Evolutionary conservation across 1,284 basidiomycete species (phyloP).

Genomic region (Apiotrichum akiyoshidainum): DNA sequence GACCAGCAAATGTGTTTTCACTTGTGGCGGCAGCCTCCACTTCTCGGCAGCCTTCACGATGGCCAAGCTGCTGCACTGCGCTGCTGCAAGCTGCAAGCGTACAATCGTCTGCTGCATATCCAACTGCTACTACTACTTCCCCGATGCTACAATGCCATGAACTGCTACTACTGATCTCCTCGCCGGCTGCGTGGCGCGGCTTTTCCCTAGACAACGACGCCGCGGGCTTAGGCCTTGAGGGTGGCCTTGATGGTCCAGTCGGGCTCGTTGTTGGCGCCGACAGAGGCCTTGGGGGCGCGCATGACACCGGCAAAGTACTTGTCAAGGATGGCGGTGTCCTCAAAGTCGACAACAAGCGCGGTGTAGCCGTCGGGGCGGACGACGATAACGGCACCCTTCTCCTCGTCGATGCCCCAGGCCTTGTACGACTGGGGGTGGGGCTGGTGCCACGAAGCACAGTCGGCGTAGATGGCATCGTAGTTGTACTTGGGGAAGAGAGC

Average conservation of each 20-base stretch:
- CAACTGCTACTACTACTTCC: too few relatives aligned
- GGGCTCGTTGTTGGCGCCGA: constrained; percentile 13
- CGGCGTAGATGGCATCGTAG: constrained; percentile 22
- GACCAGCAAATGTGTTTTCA: too few relatives aligned
- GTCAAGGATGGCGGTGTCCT: constrained; percentile 20
- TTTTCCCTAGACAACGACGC: background rate
- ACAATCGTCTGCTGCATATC: too few relatives aligned
- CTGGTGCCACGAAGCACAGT: constrained; percentile 20
- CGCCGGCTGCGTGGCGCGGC: background rate
- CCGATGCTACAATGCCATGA: background rate
- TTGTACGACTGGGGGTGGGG: constrained; percentile 22
- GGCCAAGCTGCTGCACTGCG: too few relatives aligned
- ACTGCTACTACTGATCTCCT: background rate
- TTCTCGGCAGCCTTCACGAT: too few relatives aligned
- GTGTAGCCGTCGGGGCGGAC: constrained; percentile 38
- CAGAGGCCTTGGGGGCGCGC: constrained; percentile 6
- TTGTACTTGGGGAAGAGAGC: constrained; percentile 18
- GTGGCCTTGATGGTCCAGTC: constrained; percentile 19
- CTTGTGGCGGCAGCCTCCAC: too few relatives aligned
- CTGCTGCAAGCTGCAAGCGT: too few relatives aligned
- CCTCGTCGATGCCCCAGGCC: constrained; percentile 29
- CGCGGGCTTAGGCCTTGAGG: background rate
- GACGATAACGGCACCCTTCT: constrained; percentile 29
- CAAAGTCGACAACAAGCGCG: constrained; percentile 24
- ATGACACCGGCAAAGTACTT: constrained; percentile 18